Evolutionary conservation across 495 filamentous ascomycete species (phyloP).

Genomic region (Schizothecium vesticola): DNA sequence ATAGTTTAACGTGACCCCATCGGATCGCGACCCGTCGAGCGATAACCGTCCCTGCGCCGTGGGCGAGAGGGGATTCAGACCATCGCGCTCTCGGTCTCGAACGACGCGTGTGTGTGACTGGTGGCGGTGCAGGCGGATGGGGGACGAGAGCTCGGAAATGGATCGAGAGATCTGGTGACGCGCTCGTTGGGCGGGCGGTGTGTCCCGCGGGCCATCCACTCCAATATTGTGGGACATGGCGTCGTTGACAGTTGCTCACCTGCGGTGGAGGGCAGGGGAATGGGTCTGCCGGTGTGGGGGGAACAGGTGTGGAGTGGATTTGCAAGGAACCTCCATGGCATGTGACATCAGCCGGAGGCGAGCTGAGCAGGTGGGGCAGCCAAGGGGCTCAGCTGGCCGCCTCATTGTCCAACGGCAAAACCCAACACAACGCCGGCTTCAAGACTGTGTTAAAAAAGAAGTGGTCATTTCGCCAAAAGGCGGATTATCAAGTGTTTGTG

Average conservation of each 20-base stretch:
- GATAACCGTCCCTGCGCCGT: conserved; percentile 28
- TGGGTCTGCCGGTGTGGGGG: background rate
- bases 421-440: background rate
- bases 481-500: background rate
- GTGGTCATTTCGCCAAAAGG: background rate
- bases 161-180: conserved; percentile 46
- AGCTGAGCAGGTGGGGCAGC: background rate
- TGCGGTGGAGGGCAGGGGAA: background rate
- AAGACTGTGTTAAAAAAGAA: background rate
- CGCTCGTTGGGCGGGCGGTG: conserved; percentile 35
- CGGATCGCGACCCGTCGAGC: conserved; percentile 36
- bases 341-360: background rate
- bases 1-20: conserved; percentile 37
- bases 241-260: background rate
- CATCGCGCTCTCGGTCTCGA: conserved; percentile 29
- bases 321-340: background rate
- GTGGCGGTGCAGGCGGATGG: conserved; percentile 43
- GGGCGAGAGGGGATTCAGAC: conserved; percentile 27
- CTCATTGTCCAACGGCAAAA: background rate
- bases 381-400: background rate
- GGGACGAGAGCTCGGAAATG: conserved; percentile 45
- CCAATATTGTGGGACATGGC: conserved; percentile 37
- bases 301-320: background rate
- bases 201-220: conserved; percentile 23
- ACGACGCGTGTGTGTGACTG: conserved; percentile 31